Evolutionary conservation across 495 filamentous ascomycete species (phyloP).

Genomic region (Aspergillus biplanus): DNA sequence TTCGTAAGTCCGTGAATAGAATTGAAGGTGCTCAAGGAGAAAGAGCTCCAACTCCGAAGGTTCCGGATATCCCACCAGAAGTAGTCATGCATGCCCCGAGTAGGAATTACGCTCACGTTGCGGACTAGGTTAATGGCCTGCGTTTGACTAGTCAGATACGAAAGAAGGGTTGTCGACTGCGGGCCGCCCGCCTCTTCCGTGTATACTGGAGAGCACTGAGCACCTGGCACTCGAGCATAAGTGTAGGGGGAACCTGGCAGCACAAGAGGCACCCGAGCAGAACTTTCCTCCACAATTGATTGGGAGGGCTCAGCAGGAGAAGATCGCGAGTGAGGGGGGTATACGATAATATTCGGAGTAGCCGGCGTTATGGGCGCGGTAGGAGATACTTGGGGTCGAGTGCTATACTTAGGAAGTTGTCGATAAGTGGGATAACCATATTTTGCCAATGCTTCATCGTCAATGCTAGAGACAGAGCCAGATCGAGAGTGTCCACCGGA

Average conservation of each 20-base stretch:
- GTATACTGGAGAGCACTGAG: constrained; percentile 54
- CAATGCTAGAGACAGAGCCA: constrained; percentile 69
- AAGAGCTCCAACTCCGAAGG: constrained; percentile 77
- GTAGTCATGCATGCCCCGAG: constrained; percentile 73
- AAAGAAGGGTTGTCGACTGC: constrained; percentile 68
- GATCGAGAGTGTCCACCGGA: constrained; percentile 57
- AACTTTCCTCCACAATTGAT: constrained; percentile 31
- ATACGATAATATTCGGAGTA: constrained; percentile 46
- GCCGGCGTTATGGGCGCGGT: constrained; percentile 51
- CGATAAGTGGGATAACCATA: constrained; percentile 83
- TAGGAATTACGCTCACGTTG: constrained; percentile 70
- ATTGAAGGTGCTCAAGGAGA: constrained; percentile 72
- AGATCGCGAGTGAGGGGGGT: constrained; percentile 39
- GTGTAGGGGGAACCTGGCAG: constrained; percentile 47
- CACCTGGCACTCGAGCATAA: constrained; percentile 43
- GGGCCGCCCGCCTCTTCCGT: constrained; percentile 37
- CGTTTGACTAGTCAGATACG: constrained; percentile 78
- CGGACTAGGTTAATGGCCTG: constrained; percentile 82
- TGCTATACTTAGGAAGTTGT: constrained; percentile 69
- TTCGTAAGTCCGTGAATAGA: constrained; percentile 69
- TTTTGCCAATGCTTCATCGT: constrained; percentile 65
- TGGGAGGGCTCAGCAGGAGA: constrained; percentile 21
- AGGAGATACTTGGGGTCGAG: constrained; percentile 49
- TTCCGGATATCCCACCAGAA: constrained; percentile 97
- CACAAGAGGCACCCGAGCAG: constrained; percentile 41